A percentile compares a stretch with the other conserved stretches of the same genome.
Conservation (phyloP, 768 basidiomycete genomes). For the Suillus paluster region DNA sequence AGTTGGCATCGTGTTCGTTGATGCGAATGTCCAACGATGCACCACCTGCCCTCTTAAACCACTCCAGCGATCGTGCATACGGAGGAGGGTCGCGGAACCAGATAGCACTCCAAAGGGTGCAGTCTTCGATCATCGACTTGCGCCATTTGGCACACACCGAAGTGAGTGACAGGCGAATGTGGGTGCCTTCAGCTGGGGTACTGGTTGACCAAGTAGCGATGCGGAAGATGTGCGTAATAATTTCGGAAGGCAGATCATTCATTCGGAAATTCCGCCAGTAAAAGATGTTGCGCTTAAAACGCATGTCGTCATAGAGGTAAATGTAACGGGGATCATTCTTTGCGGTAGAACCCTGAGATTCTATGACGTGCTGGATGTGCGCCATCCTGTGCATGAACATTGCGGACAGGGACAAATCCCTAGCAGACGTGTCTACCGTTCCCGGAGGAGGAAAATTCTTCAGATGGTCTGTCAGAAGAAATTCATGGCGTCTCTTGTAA, state of each 20-base stretch:
- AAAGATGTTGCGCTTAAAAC: constrained; percentile 26
- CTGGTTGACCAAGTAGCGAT: constrained; percentile 57
- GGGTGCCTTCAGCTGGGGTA: constrained; percentile 39
- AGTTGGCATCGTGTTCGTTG: constrained; percentile 42
- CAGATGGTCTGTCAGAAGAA: constrained; percentile 2
- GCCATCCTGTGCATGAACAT: constrained; percentile 1
- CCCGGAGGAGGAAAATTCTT: constrained; percentile 2
- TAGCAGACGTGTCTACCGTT: constrained; percentile 3
- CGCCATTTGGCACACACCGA: constrained; percentile 66
- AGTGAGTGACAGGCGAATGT: constrained; percentile 52
- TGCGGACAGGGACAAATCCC: not conserved
- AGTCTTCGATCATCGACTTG: constrained; percentile 48
- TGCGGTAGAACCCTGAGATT: not conserved
- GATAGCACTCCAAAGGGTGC: constrained; percentile 66
- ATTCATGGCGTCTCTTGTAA: constrained; percentile 5
- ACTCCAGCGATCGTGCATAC: constrained; percentile 56
- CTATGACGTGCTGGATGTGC: not conserved
- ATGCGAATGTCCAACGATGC: constrained; percentile 67
- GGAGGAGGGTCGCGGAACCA: constrained; percentile 60
- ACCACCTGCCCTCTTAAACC: constrained; percentile 59
- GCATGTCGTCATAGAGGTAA: constrained; percentile 10
- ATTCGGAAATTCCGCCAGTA: constrained; percentile 56
- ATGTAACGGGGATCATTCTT: constrained; percentile 1
- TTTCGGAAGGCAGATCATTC: constrained; percentile 67
- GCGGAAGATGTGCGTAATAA: constrained; percentile 67